A percentile compares a stretch with the other conserved stretches of the same genome.
phyloP scores from a whole-genome alignment of 2,329 filamentous ascomycete species.

The Paecilomyces niveus region DNA sequence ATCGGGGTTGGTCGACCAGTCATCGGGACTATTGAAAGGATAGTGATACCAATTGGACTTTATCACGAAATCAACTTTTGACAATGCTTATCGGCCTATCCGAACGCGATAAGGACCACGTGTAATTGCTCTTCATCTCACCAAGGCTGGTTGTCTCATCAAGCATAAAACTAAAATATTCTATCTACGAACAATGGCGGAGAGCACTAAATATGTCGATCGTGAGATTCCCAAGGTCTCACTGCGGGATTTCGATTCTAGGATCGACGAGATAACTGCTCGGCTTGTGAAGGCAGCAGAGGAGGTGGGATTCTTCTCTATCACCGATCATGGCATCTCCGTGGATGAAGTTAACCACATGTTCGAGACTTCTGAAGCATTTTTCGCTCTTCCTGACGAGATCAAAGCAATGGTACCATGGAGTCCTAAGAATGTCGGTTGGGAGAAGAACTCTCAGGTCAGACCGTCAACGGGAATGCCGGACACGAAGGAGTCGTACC shows the following conservation, averaged over 20 bases:
- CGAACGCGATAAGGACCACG: no score
- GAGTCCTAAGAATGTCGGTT: conserved; percentile 51
- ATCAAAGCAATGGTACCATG: conserved; percentile 50
- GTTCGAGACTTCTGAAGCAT: conserved; percentile 44
- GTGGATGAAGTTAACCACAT: conserved; percentile 44
- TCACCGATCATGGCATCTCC: conserved; percentile 50
- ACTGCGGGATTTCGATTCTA: conserved; percentile 45
- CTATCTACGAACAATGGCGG: conserved; percentile 12
- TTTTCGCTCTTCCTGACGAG: conserved; percentile 48
- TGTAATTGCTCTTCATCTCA: no score
- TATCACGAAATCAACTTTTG: no score
- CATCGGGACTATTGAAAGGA: background rate
- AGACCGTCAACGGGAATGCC: conserved; percentile 52
- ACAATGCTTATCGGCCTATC: no score
- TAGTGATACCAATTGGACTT: no score
- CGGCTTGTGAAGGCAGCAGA: conserved; percentile 50
- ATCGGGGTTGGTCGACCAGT: background rate
- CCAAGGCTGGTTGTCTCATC: no score
- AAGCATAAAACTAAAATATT: no score
- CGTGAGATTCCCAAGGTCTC: conserved; percentile 48
- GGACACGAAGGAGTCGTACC: conserved; percentile 57
- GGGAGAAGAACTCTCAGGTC: conserved; percentile 54
- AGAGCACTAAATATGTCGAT: conserved; percentile 33
- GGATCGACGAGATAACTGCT: conserved; percentile 47
- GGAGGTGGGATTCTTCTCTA: conserved; percentile 54